Percentiles rank a stretch among this genome's conserved stretches.
Evolutionary conservation across 768 basidiomycete genomes (phyloP).

Genomic region (Clavulina sp.): DNA sequence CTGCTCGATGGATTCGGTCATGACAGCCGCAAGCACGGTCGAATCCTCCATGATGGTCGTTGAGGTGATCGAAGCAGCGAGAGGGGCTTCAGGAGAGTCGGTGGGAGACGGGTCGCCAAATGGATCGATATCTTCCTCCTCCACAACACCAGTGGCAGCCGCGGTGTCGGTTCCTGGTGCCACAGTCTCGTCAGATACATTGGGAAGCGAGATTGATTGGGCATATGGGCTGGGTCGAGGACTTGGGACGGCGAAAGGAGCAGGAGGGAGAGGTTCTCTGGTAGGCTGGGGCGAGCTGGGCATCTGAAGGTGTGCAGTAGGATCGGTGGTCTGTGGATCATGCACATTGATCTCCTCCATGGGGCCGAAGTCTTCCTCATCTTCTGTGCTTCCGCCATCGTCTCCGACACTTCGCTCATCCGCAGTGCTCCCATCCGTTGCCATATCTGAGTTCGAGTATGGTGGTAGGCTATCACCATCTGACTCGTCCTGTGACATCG

Average conservation of each 20-base stretch:
- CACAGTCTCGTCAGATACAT: neutral
- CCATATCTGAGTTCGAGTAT: too few species aligned
- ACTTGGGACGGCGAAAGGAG: neutral
- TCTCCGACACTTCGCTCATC: slow-evolving; percentile 58
- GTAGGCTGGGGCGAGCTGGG: too few species aligned
- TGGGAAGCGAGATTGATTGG: slow-evolving; percentile 1
- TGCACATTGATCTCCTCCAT: slow-evolving; percentile 75
- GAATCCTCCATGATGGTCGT: too few species aligned
- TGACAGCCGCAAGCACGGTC: too few species aligned
- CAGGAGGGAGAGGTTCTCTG: slow-evolving; percentile 1
- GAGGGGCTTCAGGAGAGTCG: too few species aligned
- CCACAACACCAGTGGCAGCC: too few species aligned
- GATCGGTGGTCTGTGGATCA: slow-evolving; percentile 30
- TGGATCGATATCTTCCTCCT: too few species aligned
- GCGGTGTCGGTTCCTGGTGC: neutral
- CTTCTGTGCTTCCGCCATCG: slow-evolving; percentile 28
- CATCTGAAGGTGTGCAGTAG: neutral
- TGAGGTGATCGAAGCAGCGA: too few species aligned
- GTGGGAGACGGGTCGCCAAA: too few species aligned
- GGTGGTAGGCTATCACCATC: slow-evolving; percentile 32
- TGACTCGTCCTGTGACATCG: slow-evolving; percentile 27
- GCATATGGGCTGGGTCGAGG: neutral
- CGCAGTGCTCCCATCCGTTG: slow-evolving; percentile 33
- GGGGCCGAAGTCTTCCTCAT: slow-evolving; percentile 12
- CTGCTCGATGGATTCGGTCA: neutral